Evolutionary conservation across 1,139 yeast species (phyloP), one percentile per base, ranked within the genome.

Genomic region (Pichia sp.): DNA sequence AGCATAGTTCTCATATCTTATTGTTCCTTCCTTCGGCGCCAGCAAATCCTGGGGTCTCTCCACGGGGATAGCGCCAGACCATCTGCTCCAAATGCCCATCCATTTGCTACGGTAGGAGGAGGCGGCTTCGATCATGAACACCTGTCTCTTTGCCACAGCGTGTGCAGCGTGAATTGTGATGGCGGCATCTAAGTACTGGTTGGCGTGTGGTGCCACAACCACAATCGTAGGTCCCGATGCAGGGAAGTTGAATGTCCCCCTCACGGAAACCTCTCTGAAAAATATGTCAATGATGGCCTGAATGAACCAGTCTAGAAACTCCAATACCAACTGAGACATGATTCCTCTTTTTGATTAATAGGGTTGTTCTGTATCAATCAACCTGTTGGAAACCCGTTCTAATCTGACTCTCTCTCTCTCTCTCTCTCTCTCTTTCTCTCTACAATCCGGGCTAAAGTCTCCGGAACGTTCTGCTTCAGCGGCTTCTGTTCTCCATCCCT

Each of bases 201-300:
- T 86, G 16, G 90, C 90, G 70, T 87, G 93, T 1, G 95, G 93
- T 1, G 92, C 93, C 47, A 85, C 85, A 34, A 86, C 93, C 55
- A 86, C 79, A 50, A 87, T 81, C 4, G 85, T 84, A 0, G 92
- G 85, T 0, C 87, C 89, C 8, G 77, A 71, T 26, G 76, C 71
- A 0, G 93, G 92, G 32, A 86, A 68, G 58, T 85, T 78, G 66
- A 80, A 84, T 0, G 87, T 84, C 2, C 90, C 90, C 54, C 90
- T 72, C 1, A 85, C 79, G 53, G 84, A 75, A 50, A 85, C 83
- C 65, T 86, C 92, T 54, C 92, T 69, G 70, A 86, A 86, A 70
- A 86, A 86, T 32, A 71, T 73, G 53, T 72, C 72, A 13, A 71
- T 63, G 2, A 73, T 66, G 29, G 69, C 61, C 45, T 68, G 64